A percentile compares a stretch with the other conserved stretches of the same genome.
Conservation (phyloP, 352 stramenopile genomes). For the Phytophthora rubi region DNA sequence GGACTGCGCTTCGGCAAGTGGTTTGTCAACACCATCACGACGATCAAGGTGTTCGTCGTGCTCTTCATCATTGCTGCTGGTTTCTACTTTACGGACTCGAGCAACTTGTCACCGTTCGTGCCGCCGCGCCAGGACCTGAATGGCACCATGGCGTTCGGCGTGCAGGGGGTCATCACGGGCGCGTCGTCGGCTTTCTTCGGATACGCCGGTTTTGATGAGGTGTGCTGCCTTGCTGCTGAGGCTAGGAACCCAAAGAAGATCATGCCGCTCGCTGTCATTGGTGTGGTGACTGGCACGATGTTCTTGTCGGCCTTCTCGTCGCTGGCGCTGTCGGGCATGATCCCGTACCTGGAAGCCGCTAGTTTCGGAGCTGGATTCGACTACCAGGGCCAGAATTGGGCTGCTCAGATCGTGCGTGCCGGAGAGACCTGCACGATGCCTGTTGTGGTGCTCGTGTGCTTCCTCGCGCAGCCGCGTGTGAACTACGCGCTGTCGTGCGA, state of each 20-base stretch:
- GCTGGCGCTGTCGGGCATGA: slow-evolving; percentile 88
- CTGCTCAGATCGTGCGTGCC: slow-evolving; percentile 48
- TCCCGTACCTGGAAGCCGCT: slow-evolving; percentile 39
- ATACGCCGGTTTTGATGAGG: slow-evolving; percentile 95
- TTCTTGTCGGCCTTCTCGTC: slow-evolving; percentile 77
- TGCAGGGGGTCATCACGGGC: slow-evolving; percentile 73
- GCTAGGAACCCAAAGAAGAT: slow-evolving; percentile 75
- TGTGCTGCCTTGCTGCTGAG: slow-evolving; percentile 91
- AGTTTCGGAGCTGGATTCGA: slow-evolving; percentile 63
- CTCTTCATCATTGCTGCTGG: slow-evolving; percentile 92
- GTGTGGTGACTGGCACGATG: slow-evolving; percentile 80
- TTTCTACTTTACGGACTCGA: slow-evolving; percentile 81
- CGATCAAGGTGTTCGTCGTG: slow-evolving; percentile 85
- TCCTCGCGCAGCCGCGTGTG: slow-evolving; percentile 93
- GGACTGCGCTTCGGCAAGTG: slow-evolving; percentile 90
- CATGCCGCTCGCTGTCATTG: slow-evolving; percentile 85
- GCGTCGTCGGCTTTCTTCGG: slow-evolving; percentile 93
- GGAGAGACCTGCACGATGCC: slow-evolving; percentile 53
- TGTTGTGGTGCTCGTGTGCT: slow-evolving; percentile 93
- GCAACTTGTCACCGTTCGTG: slow-evolving; percentile 90
- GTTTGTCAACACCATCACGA: slow-evolving; percentile 90
- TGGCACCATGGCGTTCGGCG: slow-evolving; percentile 44
- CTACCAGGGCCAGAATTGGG: slow-evolving; percentile 48
- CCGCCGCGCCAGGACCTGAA: slow-evolving; percentile 42
- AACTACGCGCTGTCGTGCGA: slow-evolving; percentile 94